A percentile compares a stretch with the other conserved stretches of the same genome.
Evolutionary conservation across 2,329 filamentous ascomycete genomes (phyloP).

Genomic region (Fonsecaea monophora): DNA sequence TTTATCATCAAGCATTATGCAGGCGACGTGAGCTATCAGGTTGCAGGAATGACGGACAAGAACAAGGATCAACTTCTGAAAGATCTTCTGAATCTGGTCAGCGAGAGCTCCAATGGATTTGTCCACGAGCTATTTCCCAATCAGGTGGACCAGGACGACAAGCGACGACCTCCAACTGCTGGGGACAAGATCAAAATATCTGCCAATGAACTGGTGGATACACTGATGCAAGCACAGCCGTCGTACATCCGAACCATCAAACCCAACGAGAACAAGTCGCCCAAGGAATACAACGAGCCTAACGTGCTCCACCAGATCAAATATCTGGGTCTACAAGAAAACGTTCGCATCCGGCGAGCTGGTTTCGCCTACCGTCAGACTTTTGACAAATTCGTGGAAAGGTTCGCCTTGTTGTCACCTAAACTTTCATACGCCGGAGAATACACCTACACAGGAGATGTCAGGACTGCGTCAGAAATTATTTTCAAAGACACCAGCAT

Average conservation of each 20-base stretch:
- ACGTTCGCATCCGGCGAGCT: conserved; percentile 93
- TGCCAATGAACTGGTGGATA: conserved; percentile 92
- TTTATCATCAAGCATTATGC: conserved; percentile 99
- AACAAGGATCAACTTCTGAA: conserved; percentile 98
- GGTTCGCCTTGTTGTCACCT: conserved; percentile 93
- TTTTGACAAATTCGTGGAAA: conserved; percentile 97
- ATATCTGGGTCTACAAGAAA: conserved; percentile 98
- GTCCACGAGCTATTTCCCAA: conserved; percentile 89
- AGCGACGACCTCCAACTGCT: conserved; percentile 88
- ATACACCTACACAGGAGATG: conserved; percentile 92
- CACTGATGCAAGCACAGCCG: conserved; percentile 94
- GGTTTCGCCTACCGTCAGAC: conserved; percentile 97
- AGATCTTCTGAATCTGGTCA: conserved; percentile 86
- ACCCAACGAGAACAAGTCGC: conserved; percentile 98
- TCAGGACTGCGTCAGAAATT: conserved; percentile 84
- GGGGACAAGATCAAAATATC: conserved; percentile 96
- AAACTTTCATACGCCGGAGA: conserved; percentile 96
- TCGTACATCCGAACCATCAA: conserved; percentile 99
- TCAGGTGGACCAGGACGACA: conserved; percentile 94
- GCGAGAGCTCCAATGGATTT: conserved; percentile 82
- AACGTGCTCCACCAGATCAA: conserved; percentile 99
- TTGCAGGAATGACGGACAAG: conserved; percentile 98
- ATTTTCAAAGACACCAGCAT: conserved; percentile 97
- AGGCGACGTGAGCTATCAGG: conserved; percentile 91
- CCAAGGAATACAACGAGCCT: conserved; percentile 85